These are phyloP conservation scores for Wickerhamomyces sp. DNA, from an alignment of 1,139 yeast species.

Conservation along the genomic window DNA sequence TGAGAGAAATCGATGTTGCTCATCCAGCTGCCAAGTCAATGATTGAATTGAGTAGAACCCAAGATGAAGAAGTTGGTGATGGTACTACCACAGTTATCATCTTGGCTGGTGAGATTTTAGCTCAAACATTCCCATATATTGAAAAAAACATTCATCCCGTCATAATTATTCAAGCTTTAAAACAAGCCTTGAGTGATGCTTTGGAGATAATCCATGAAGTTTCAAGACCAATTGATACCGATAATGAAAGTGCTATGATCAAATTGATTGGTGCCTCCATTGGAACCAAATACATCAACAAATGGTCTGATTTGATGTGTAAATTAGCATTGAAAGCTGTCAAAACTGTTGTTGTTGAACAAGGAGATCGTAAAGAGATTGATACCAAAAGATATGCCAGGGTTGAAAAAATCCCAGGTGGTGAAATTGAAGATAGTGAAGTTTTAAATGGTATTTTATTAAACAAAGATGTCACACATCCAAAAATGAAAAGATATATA, in stretches of 20 bases:
- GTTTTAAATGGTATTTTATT: constrained; percentile 90
- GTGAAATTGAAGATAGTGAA: constrained; percentile 83
- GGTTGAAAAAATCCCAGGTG: constrained; percentile 96
- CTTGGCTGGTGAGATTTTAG: constrained; percentile 92
- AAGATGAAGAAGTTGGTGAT: constrained; percentile 98
- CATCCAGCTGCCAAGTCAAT: constrained; percentile 99
- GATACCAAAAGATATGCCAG: constrained; percentile 92
- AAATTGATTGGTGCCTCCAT: constrained; percentile 85
- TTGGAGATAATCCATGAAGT: constrained; percentile 81
- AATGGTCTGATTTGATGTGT: constrained; percentile 94
- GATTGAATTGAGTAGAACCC: constrained; percentile 96
- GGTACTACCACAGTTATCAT: constrained; percentile 96
- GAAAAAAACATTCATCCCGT: constrained; percentile 98
- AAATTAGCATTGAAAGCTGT: constrained; percentile 83
- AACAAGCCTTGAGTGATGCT: constrained; percentile 88
- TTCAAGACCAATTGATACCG: constrained; percentile 77
- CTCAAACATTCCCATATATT: constrained; percentile 88
- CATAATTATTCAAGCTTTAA: constrained; percentile 88
- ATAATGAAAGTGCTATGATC: constrained; percentile 82
- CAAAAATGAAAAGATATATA: constrained; percentile 88
- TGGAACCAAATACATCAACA: constrained; percentile 90
- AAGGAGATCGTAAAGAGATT: constrained; percentile 72
- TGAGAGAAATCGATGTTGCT: constrained; percentile 85
- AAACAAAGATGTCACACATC: constrained; percentile 97
- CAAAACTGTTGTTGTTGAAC: constrained; percentile 67